Evolutionary conservation across 495 filamentous ascomycete genomes (phyloP).

Genomic region (Aspergillus steynii): DNA sequence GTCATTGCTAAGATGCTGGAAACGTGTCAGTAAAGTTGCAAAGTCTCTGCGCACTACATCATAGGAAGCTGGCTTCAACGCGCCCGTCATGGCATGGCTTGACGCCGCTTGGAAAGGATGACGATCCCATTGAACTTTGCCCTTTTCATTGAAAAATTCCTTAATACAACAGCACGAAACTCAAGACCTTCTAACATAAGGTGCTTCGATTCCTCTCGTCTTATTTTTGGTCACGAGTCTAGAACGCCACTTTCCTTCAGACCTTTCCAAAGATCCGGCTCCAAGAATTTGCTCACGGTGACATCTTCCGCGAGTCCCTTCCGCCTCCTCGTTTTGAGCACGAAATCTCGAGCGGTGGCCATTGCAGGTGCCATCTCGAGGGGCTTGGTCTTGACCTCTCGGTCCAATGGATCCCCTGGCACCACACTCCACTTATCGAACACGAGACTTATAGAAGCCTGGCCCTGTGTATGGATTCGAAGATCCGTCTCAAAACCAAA

Average conservation of each 20-base stretch:
- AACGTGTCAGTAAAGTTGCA: slow-evolving; percentile 57
- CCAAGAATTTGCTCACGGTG: slow-evolving; percentile 90
- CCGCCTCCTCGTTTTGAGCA: slow-evolving; percentile 87
- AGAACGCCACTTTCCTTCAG: slow-evolving; percentile 87
- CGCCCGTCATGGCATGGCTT: background rate
- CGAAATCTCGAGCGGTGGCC: slow-evolving; percentile 91
- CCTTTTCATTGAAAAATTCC: background rate
- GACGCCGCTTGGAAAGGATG: background rate
- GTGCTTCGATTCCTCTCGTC: background rate
- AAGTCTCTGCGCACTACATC: background rate
- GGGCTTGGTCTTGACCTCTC: slow-evolving; percentile 75
- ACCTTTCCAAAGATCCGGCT: slow-evolving; percentile 86
- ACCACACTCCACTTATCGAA: slow-evolving; percentile 97
- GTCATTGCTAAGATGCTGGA: slow-evolving; percentile 92
- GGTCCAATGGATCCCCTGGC: slow-evolving; percentile 91
- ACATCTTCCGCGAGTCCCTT: slow-evolving; percentile 97
- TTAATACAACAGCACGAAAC: background rate
- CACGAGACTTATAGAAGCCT: slow-evolving; percentile 83
- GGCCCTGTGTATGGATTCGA: slow-evolving; percentile 91
- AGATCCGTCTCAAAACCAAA: slow-evolving; percentile 98
- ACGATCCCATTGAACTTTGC: background rate
- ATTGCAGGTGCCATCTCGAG: slow-evolving; percentile 83
- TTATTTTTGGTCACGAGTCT: slow-evolving; percentile 53
- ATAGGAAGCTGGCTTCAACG: too few species aligned
- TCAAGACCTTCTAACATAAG: slow-evolving; percentile 5